These are phyloP conservation scores for Rutstroemia sp. DNA, from an alignment of 2,329 filamentous ascomycete species.

Conservation along the genomic window DNA sequence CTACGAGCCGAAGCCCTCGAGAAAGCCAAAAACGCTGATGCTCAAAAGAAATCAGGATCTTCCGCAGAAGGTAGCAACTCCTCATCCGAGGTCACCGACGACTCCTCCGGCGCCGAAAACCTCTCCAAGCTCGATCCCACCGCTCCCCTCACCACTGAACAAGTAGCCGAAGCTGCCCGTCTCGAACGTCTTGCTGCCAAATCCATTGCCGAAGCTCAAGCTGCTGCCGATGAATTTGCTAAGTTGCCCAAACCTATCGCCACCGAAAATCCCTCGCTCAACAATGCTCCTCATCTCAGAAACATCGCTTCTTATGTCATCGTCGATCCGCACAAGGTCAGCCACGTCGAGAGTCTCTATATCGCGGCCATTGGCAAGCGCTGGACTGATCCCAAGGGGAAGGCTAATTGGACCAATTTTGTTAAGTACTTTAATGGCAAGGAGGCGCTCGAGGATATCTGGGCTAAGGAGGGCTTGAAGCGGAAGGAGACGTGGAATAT, in stretches of 20 bases:
- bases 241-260: slow-evolving; percentile 34
- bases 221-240: slow-evolving; percentile 25
- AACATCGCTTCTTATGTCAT: slow-evolving; percentile 60
- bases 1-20: slow-evolving; percentile 50
- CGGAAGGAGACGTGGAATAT: slow-evolving; percentile 70
- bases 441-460: slow-evolving; percentile 78
- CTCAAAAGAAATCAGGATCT: slow-evolving; percentile 12
- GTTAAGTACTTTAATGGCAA: slow-evolving; percentile 81
- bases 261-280: slow-evolving; percentile 49
- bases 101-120: not conserved
- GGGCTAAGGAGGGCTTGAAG: slow-evolving; percentile 79
- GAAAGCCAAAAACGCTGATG: slow-evolving; percentile 27
- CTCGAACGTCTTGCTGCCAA: slow-evolving; percentile 51
- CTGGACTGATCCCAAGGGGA: slow-evolving; percentile 42
- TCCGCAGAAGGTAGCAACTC: slow-evolving; percentile 2
- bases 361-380: slow-evolving; percentile 51
- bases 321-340: slow-evolving; percentile 70
- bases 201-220: slow-evolving; percentile 44
- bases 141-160: slow-evolving; percentile 41
- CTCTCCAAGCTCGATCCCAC: slow-evolving; percentile 18
- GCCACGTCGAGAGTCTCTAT: slow-evolving; percentile 69
- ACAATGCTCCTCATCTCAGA: slow-evolving; percentile 49
- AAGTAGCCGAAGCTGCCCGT: slow-evolving; percentile 54
- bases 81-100: slow-evolving; percentile 8
- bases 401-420: slow-evolving; percentile 64